Evolutionary conservation across 208 protist genomes (phyloP).

Genomic region (Leishmania tarentolae): DNA sequence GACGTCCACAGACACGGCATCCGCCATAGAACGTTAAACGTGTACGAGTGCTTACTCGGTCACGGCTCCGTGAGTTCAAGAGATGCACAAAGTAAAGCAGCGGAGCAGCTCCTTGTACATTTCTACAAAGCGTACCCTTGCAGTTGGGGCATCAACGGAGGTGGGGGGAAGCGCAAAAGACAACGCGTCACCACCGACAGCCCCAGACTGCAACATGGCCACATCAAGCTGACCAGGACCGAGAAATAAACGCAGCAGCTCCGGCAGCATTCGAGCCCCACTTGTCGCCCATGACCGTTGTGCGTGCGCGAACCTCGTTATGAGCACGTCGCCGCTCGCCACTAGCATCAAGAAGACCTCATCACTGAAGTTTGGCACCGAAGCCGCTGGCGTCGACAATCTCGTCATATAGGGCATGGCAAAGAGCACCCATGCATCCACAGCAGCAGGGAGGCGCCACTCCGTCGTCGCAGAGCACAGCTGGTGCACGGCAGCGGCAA

Average conservation of each 20-base stretch:
- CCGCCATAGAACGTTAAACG: not conserved
- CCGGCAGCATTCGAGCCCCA: constrained; percentile 9
- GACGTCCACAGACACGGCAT: not conserved
- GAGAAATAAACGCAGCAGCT: constrained; percentile 27
- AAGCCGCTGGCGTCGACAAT: not conserved
- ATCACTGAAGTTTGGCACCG: not conserved
- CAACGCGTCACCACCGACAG: not conserved
- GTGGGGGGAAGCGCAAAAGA: not conserved
- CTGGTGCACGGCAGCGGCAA: constrained; percentile 3
- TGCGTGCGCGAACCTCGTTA: constrained; percentile 16
- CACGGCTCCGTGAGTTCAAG: not conserved
- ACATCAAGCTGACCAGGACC: constrained; percentile 2
- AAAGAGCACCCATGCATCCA: constrained; percentile 33
- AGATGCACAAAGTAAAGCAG: constrained; percentile 5
- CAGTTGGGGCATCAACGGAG: not conserved
- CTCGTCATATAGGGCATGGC: constrained; percentile 4
- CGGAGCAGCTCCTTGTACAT: constrained; percentile 11
- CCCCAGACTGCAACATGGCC: not conserved
- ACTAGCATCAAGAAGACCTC: constrained; percentile 13
- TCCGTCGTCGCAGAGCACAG: constrained; percentile 3
- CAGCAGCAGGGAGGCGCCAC: constrained; percentile 26
- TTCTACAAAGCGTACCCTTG: not conserved
- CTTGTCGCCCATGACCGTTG: constrained; percentile 11
- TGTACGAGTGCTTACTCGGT: not conserved
- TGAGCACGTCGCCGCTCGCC: constrained; percentile 20